Conservation (phyloP, 306 rosid species). For the Sphenostylis stenocarpa region DNA sequence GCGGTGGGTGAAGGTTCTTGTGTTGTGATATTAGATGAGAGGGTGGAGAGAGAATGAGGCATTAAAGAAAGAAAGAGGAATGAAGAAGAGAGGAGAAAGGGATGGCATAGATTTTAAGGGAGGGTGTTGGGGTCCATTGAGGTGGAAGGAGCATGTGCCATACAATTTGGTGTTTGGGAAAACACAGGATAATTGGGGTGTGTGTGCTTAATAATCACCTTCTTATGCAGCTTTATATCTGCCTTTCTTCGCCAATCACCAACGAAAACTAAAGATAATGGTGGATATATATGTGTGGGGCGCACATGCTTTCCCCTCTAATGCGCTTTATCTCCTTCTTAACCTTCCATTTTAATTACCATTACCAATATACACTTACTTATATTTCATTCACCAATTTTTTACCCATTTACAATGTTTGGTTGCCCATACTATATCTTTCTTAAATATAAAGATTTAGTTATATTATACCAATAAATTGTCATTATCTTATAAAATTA, state of each 20-base stretch:
- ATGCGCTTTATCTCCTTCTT: neutral
- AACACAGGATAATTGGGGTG: neutral
- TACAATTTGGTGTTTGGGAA: neutral
- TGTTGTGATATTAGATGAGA: conserved; percentile 16
- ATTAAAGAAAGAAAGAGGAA: conserved; percentile 35
- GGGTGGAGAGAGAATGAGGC: conserved; percentile 29
- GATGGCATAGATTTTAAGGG: conserved; percentile 34
- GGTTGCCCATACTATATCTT: no score
- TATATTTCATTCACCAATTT: no score
- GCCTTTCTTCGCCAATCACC: conserved; percentile 9
- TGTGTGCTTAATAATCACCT: conserved; percentile 11
- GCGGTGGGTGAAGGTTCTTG: conserved; percentile 28
- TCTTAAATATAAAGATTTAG: no score
- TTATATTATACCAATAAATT: no score
- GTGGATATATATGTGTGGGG: conserved; percentile 33
- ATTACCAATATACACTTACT: neutral
- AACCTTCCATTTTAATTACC: neutral
- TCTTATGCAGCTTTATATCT: conserved; percentile 29
- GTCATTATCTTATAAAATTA: no score
- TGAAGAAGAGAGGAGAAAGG: conserved; percentile 26
- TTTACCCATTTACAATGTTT: no score
- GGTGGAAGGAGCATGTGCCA: conserved; percentile 36
- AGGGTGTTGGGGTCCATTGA: conserved; percentile 33
- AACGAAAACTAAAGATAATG: conserved; percentile 27
- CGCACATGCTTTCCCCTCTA: conserved; percentile 33